Conservation (phyloP, 345 rosid genomes). For the Psidium friedrichsthalianum region DNA sequence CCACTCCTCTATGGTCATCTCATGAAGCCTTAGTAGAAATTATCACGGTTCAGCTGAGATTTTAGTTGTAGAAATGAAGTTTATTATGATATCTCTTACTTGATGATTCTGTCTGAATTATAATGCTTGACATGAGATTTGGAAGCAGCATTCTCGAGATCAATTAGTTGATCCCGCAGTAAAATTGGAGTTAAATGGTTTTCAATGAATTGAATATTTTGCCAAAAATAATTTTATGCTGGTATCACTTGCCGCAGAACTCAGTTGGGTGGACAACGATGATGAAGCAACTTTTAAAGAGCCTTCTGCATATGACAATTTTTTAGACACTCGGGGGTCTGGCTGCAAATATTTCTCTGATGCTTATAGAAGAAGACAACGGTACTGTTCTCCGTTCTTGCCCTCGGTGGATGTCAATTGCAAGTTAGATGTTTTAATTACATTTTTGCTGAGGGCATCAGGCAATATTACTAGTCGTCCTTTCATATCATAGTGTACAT, state of each 20-base stretch:
- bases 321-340: slow-evolving; percentile 39
- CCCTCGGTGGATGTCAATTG: neutral
- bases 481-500: neutral
- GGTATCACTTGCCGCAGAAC: slow-evolving; percentile 17
- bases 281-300: slow-evolving; percentile 20
- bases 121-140: neutral
- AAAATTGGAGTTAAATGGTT: too few relatives aligned
- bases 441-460: neutral
- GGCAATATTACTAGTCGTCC: neutral
- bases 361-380: slow-evolving; percentile 42
- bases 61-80: neutral
- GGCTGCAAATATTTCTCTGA: slow-evolving; percentile 29
- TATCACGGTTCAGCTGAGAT: neutral
- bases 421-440: neutral
- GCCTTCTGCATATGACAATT: slow-evolving; percentile 29
- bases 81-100: neutral
- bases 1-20: neutral
- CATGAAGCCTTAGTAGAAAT: neutral
- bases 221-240: neutral
- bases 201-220: too few relatives aligned
- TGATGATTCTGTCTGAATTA: neutral
- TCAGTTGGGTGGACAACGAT: slow-evolving; percentile 13
- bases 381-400: neutral
- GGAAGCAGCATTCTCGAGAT: neutral
- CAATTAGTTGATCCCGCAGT: neutral